These are phyloP conservation scores for Diplodia sapinea DNA, from an alignment of 2,329 filamentous ascomycete genomes.

Conservation along the genomic window DNA sequence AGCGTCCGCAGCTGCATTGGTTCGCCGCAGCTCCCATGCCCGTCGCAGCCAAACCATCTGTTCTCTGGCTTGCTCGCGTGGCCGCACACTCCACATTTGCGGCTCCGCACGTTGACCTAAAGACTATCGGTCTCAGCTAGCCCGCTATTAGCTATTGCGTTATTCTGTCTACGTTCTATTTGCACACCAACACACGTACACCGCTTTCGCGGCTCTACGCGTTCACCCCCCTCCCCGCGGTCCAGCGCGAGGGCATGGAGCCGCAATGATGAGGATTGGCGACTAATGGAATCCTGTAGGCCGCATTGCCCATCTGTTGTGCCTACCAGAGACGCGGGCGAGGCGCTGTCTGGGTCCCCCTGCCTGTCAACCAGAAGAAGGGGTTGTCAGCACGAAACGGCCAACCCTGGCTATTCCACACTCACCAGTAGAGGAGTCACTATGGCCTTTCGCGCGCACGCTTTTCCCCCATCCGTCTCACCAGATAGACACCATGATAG, in stretches of 20 bases:
- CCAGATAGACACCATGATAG: neutral
- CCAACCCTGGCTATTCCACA: too few species aligned
- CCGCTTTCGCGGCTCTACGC: neutral
- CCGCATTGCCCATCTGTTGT: neutral
- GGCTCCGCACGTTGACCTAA: slow-evolving; percentile 17
- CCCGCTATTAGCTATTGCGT: neutral
- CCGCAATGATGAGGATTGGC: neutral
- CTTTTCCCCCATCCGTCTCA: neutral
- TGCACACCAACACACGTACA: neutral
- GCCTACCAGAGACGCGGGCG: neutral
- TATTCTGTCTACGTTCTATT: neutral
- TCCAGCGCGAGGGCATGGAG: neutral
- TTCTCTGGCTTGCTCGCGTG: neutral
- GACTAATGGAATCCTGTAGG: neutral
- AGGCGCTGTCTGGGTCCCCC: neutral
- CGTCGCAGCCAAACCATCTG: too few species aligned
- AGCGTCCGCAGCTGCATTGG: neutral
- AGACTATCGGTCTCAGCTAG: neutral
- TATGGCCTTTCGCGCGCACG: neutral
- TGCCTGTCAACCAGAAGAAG: neutral
- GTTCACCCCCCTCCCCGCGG: neutral
- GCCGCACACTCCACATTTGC: slow-evolving; percentile 25
- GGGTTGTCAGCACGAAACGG: neutral
- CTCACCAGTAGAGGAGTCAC: too few species aligned
- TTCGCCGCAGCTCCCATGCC: too few species aligned